Conservation (phyloP, 169 alveolate genomes). For the Amoebophrya sp. region DNA sequence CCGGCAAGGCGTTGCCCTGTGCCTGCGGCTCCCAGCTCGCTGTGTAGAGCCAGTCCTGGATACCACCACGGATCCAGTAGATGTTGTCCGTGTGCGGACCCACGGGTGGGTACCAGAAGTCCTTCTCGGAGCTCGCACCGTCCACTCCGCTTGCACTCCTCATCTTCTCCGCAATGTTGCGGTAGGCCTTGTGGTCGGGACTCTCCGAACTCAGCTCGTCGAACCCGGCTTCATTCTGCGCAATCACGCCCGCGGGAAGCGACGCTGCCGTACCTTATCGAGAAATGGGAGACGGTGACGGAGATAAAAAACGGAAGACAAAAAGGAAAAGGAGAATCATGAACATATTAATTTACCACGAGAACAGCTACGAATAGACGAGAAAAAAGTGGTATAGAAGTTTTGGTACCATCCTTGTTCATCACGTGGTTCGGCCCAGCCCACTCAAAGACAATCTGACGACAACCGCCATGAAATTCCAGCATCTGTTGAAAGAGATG, state of each 20-base stretch:
- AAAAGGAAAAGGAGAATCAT: too few relatives aligned
- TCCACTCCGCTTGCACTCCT: not conserved
- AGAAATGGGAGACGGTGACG: too few relatives aligned
- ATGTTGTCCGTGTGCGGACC: not conserved
- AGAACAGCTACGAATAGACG: too few relatives aligned
- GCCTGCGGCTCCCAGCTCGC: not conserved
- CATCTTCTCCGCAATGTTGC: not conserved
- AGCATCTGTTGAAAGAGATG: not conserved
- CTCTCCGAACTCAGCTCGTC: not conserved
- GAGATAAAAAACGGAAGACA: too few relatives aligned
- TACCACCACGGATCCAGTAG: slow-evolving; percentile 21
- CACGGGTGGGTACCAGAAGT: not conserved
- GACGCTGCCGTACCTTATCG: too few relatives aligned
- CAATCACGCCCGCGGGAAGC: too few relatives aligned
- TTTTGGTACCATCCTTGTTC: not conserved
- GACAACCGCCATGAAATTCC: not conserved
- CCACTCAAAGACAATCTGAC: not conserved
- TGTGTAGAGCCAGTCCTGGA: slow-evolving; percentile 12
- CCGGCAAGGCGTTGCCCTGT: not conserved
- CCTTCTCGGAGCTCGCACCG: not conserved
- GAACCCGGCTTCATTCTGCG: not conserved
- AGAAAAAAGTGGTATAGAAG: too few relatives aligned
- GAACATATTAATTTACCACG: too few relatives aligned
- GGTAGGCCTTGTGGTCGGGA: not conserved
- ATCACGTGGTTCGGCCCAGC: slow-evolving; percentile 23